Base-by-base conservation (phyloP, 768 basidiomycete species). In the Russula lepida region DNA sequence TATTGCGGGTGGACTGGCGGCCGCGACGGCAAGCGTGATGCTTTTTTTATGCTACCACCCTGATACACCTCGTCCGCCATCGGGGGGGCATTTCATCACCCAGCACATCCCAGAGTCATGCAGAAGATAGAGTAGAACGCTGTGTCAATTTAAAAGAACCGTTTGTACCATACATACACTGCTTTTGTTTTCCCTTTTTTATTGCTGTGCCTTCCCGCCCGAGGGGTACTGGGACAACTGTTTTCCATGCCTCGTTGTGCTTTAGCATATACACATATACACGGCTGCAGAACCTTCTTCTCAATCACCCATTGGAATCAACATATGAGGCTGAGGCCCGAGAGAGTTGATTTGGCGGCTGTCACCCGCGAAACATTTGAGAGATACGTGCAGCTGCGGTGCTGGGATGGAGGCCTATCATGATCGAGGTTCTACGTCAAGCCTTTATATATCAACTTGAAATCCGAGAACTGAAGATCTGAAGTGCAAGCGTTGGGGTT, bases 101-200 rank as follows among this genome's bases (percentile, higher is more conserved):
- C 49, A 52, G 37, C 32, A 51, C 15, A n/a, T 33, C 49, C 25
- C 32, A 19, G 30, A 25, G 19, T 44, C 33, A n/a, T 44, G 32
- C 55, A 52, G 54, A 57, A 25, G 35, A 62, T 62, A 62, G 60
- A 51, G 28, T 57, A 56, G 55, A 52, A 23, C 25, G 41, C 25
- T 19, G 39, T 51, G 48, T 56, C 60, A 28, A 43, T 39, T 39
- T 27, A 62, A 62, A 62, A 62, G 57, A 62, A 52, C 12, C 49
- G 13, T 47, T 21, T 33, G 27, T 47, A n/a, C 66, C 54, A 15
- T 60, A 56, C 32, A 56, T 52, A 60, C 32, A 64, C 54, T n/a
- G 53, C 25, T 19, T 54, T 62, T 54, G 56, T 44, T 41, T 49
- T 30, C 19, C 13, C n/a, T n/a, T 54, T 54, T 53, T 53, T 37